Percentiles rank a stretch among this genome's conserved stretches.
Evolutionary conservation across 306 rosid genomes (phyloP).

Genomic region (Fragaria ananassa): DNA sequence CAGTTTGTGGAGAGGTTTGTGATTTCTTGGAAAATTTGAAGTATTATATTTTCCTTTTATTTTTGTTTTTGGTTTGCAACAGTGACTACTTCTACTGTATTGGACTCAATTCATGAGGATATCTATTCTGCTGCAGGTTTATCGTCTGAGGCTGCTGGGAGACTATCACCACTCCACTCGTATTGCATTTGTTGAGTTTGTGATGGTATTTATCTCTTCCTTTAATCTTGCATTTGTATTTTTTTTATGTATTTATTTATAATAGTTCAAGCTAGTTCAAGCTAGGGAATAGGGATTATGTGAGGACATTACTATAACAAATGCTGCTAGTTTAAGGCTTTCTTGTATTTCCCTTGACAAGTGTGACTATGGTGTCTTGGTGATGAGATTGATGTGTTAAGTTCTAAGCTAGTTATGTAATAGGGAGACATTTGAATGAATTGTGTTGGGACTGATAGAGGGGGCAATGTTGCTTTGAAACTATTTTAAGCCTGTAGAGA

Average conservation of each 20-base stretch:
- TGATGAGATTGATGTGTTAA: background rate
- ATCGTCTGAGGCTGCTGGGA: conserved; percentile 93
- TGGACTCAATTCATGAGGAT: conserved; percentile 4
- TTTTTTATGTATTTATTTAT: background rate
- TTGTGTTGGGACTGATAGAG: background rate
- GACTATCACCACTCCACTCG: conserved; percentile 99
- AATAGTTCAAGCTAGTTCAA: background rate
- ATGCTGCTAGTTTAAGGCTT: background rate
- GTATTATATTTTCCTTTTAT: background rate
- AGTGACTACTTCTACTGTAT: background rate
- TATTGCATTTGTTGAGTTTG: conserved; percentile 93
- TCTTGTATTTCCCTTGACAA: background rate
- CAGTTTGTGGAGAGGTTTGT: conserved; percentile 49
- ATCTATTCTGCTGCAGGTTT: conserved; percentile 50
- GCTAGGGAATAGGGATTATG: background rate
- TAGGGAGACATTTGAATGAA: background rate
- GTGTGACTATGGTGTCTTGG: background rate
- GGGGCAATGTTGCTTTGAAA: background rate
- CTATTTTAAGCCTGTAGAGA: background rate
- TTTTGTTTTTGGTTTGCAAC: background rate
- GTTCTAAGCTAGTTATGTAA: background rate
- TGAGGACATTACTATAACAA: background rate
- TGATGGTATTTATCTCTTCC: conserved; percentile 50
- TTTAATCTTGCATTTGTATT: conserved; percentile 15
- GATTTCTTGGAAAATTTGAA: conserved; percentile 12